Percentiles rank a stretch among this genome's conserved stretches.
phyloP scores from a whole-genome alignment of 1,284 basidiomycete genomes.

The Heterobasidion occidentale region DNA sequence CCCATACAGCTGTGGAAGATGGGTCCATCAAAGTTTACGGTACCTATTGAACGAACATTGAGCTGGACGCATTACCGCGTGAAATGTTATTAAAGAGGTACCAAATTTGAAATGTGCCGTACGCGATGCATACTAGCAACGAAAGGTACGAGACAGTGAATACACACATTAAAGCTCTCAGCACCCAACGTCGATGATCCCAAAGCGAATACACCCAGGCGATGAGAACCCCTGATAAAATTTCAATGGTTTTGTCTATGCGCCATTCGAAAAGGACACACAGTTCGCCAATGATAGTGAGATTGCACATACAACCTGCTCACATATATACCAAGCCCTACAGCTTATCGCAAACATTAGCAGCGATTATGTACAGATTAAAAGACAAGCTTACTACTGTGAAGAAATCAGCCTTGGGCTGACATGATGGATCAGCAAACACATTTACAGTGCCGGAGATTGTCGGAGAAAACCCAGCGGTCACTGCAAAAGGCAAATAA shows the following conservation, averaged over 20 bases:
- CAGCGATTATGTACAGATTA: too few relatives aligned
- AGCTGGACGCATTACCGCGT: neutral
- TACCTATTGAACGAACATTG: neutral
- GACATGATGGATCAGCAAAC: too few relatives aligned
- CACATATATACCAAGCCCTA: too few relatives aligned
- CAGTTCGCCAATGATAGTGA: too few relatives aligned
- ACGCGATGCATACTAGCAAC: neutral
- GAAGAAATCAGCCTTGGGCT: too few relatives aligned
- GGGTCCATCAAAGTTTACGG: neutral
- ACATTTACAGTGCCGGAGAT: too few relatives aligned
- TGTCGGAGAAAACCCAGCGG: too few relatives aligned
- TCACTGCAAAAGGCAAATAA: too few relatives aligned
- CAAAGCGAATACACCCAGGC: neutral
- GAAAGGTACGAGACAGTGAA: neutral
- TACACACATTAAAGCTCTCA: neutral
- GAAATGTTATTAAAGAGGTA: neutral
- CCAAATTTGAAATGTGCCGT: neutral
- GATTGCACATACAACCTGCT: too few relatives aligned
- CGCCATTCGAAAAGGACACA: too few relatives aligned
- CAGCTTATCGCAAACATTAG: too few relatives aligned
- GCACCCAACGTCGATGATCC: neutral
- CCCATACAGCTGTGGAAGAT: neutral
- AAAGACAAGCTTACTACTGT: too few relatives aligned
- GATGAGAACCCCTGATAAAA: neutral
- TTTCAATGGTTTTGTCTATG: neutral